A percentile compares a stretch with the other conserved stretches of the same genome.
phyloP scores from a whole-genome alignment of 257 asterid species.

The Penstemon barbatus region DNA sequence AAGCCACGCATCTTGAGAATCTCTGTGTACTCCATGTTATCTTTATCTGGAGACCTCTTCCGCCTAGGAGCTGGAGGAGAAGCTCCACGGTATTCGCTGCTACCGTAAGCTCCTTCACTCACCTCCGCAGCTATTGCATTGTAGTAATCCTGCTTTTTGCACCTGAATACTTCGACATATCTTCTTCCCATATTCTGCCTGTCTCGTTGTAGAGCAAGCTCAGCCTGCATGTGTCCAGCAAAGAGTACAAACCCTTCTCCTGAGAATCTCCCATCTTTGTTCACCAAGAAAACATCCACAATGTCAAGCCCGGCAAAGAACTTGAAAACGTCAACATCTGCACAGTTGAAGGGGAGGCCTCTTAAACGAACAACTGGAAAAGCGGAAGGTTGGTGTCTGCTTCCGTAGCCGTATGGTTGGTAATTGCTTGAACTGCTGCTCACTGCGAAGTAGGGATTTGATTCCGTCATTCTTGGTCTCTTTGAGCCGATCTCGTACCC shows the following conservation, averaged over 20 bases:
- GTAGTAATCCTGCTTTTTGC: constrained; percentile 92
- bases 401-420: constrained; percentile 48
- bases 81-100: constrained; percentile 41
- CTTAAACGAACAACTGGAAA: constrained; percentile 90
- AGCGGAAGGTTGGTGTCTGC: constrained; percentile 47
- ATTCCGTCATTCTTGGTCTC: constrained; percentile 99
- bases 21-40: constrained; percentile 77
- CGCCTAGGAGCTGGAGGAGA: constrained; percentile 60
- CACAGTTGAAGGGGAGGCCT: constrained; percentile 91
- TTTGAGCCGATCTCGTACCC: constrained; percentile 99
- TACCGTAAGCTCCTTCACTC: constrained; percentile 56
- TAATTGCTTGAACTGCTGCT: constrained; percentile 66
- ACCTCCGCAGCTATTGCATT: constrained; percentile 88
- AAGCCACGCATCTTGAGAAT: constrained; percentile 84
- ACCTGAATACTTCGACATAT: constrained; percentile 92
- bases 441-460: constrained; percentile 99
- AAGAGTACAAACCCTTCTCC: constrained; percentile 93
- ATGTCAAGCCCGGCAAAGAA: constrained; percentile 89
- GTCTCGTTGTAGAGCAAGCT: constrained; percentile 79
- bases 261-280: constrained; percentile 76
- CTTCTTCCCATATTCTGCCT: constrained; percentile 92
- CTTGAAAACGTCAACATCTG: constrained; percentile 70
- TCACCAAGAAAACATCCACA: constrained; percentile 78
- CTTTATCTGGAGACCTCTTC: constrained; percentile 78
- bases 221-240: constrained; percentile 81